Percentiles rank a stretch among this genome's conserved stretches.
These are phyloP conservation scores for Leptographium galeiforme DNA, from an alignment of 2,329 filamentous ascomycete genomes.

Conservation along the genomic window DNA sequence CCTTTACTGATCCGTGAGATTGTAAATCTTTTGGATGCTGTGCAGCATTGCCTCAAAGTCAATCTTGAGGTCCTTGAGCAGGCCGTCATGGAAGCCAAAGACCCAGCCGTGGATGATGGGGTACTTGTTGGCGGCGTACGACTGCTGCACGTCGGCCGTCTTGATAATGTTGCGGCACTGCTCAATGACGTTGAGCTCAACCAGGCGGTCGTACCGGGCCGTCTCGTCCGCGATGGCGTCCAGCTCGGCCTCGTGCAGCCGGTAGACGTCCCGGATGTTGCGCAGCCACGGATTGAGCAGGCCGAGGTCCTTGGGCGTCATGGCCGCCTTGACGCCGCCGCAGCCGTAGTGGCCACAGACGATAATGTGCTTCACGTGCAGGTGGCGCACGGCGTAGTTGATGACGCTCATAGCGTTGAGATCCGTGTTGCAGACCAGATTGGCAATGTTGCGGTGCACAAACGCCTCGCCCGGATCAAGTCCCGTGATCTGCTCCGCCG, in stretches of 20 bases:
- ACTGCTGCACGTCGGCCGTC: constrained; percentile 67
- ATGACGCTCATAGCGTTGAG: constrained; percentile 35
- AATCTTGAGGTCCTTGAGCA: constrained; percentile 47
- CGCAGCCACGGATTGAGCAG: constrained; percentile 61
- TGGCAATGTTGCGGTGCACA: constrained; percentile 91
- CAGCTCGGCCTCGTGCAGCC: constrained; percentile 57
- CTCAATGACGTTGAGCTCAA: constrained; percentile 72
- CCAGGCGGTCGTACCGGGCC: constrained; percentile 54
- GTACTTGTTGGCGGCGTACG: constrained; percentile 46
- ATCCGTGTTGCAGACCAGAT: constrained; percentile 69
- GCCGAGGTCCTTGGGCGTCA: constrained; percentile 57
- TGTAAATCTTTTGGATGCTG: constrained; percentile 47
- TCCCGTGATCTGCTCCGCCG: constrained; percentile 77
- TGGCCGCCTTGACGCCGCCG: constrained; percentile 28
- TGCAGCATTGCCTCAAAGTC: constrained; percentile 38
- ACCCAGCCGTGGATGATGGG: constrained; percentile 64
- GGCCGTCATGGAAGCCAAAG: constrained; percentile 54
- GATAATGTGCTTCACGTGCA: constrained; percentile 70
- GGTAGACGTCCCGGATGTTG: constrained; percentile 63
- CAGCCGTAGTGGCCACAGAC: constrained; percentile 71
- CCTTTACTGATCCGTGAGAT: constrained; percentile 3
- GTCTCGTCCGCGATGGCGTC: constrained; percentile 46
- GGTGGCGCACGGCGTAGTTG: constrained; percentile 70
- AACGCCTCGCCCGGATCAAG: constrained; percentile 84
- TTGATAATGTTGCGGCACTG: constrained; percentile 68